Evolutionary conservation across 2,329 filamentous ascomycete species (phyloP), one percentile per base, ranked within the genome.

Genomic region (Dactylellina drechsleri): DNA sequence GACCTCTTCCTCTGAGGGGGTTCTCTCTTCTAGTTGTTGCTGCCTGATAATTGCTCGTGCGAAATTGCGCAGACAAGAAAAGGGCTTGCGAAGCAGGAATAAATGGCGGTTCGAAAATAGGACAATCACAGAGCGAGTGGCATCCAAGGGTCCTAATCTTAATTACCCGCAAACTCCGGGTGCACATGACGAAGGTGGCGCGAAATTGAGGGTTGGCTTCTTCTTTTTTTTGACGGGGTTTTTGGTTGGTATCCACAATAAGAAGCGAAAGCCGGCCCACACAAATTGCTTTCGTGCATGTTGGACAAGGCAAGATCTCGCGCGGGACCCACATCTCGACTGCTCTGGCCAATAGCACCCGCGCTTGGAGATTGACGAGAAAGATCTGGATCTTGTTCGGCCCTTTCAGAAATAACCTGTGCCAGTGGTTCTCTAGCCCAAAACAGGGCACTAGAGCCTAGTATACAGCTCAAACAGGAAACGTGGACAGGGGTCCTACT

Each of bases 291-390:
- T 74, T 74, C 70, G 70, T 74, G 62, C 70, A 74, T 49, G 70
- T 74, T 67, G 70, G 70, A 67, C 70, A 73, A 73, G 68, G 62
- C 70, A 64, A 74, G 70, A 74, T 74, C 62, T 66, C 23, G 70
- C 70, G 56, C 67, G 20, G 52, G 70, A 62, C 70, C 70, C 70
- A 74, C 70, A 40, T 45, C 43, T 52, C 52, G 57, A 67, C 23
- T 15, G 41, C n/a, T 66, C 57, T 41, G 16, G 40, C 70, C 70
- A 74, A 74, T 74, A 47, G 40, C 40, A 47, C 47, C 7, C 57
- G 70, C 70, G 70, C 70, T 74, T 74, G 70, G 68, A 74, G 70
- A 74, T 74, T 74, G 70, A 74, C 70, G 70, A 74, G 70, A 74
- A 74, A 66, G 70, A 74, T 74, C 70, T 74, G 70, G 70, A 74